These are phyloP conservation scores for Psophocarpus tetragonolobus DNA, from an alignment of 306 rosid species.

Conservation along the genomic window DNA sequence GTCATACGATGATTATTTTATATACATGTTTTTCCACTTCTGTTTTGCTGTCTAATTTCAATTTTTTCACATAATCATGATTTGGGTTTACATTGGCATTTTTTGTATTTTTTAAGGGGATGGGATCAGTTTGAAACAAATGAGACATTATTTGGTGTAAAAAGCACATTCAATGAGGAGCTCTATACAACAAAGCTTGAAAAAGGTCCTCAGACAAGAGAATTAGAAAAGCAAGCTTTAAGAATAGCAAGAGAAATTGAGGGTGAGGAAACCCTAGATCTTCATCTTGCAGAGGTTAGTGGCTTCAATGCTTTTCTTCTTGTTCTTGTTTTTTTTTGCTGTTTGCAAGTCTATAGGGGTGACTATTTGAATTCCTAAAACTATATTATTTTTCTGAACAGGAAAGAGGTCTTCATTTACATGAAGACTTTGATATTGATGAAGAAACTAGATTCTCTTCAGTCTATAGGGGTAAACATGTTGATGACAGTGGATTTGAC, in stretches of 20 bases:
- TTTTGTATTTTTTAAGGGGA: slow-evolving; percentile 47
- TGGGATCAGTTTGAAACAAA: slow-evolving; percentile 97
- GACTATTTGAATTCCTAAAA: slow-evolving; percentile 6
- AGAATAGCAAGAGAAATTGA: slow-evolving; percentile 94
- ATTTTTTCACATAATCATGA: neutral
- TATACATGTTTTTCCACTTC: neutral
- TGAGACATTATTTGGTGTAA: slow-evolving; percentile 83
- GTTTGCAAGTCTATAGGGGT: neutral
- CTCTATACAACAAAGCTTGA: slow-evolving; percentile 93
- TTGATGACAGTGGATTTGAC: slow-evolving; percentile 71
- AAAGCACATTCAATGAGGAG: slow-evolving; percentile 89
- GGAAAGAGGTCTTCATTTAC: slow-evolving; percentile 80
- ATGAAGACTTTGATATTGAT: slow-evolving; percentile 68
- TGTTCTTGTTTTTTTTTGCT: slow-evolving; percentile 17
- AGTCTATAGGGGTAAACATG: slow-evolving; percentile 68
- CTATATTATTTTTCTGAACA: slow-evolving; percentile 40
- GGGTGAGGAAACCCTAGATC: slow-evolving; percentile 92
- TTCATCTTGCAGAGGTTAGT: slow-evolving; percentile 90
- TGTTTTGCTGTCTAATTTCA: slow-evolving; percentile 5
- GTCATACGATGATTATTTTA: slow-evolving; percentile 13
- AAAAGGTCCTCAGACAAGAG: slow-evolving; percentile 77
- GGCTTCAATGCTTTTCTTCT: slow-evolving; percentile 11
- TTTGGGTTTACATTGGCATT: slow-evolving; percentile 19
- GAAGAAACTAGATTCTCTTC: slow-evolving; percentile 97
- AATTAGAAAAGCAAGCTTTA: slow-evolving; percentile 73